phyloP scores from a whole-genome alignment of 192 early-diverging fungal species.

The Coemansia sp. region DNA sequence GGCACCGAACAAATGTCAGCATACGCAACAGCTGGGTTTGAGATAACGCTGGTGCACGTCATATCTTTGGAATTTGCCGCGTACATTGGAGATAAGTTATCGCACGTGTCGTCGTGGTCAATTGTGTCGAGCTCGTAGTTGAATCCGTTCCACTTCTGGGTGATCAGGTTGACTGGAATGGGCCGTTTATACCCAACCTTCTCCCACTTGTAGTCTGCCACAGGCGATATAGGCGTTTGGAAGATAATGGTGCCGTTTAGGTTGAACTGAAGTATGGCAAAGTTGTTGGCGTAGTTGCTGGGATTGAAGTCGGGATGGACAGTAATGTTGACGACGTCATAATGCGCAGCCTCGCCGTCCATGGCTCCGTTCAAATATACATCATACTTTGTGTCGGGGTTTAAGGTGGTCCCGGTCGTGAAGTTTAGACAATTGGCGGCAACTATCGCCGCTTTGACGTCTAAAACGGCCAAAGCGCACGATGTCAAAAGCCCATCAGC shows the following conservation, averaged over 20 bases:
- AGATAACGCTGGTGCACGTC: neutral
- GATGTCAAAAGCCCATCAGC: slow-evolving; percentile 3
- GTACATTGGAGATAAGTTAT: neutral
- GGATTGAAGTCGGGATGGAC: slow-evolving; percentile 11
- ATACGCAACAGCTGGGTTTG: too few relatives aligned
- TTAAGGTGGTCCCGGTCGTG: too few relatives aligned
- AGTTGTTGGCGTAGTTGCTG: neutral
- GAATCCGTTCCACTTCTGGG: too few relatives aligned
- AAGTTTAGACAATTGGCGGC: too few relatives aligned
- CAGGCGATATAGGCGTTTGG: neutral
- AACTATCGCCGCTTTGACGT: too few relatives aligned
- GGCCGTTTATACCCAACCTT: too few relatives aligned
- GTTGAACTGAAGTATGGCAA: slow-evolving; percentile 11
- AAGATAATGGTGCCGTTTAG: neutral
- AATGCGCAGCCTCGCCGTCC: neutral
- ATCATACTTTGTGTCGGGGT: slow-evolving; percentile 6
- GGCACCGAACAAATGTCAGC: neutral
- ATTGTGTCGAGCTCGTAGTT: too few relatives aligned
- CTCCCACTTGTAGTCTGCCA: too few relatives aligned
- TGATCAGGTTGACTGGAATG: too few relatives aligned
- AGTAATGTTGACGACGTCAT: neutral
- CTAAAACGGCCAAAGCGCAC: slow-evolving; percentile 5
- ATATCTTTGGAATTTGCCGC: neutral
- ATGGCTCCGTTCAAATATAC: slow-evolving; percentile 7
- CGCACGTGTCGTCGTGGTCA: too few relatives aligned